Conservation (phyloP, 73 alveolate genomes). For the Symbiodinium natans region DNA sequence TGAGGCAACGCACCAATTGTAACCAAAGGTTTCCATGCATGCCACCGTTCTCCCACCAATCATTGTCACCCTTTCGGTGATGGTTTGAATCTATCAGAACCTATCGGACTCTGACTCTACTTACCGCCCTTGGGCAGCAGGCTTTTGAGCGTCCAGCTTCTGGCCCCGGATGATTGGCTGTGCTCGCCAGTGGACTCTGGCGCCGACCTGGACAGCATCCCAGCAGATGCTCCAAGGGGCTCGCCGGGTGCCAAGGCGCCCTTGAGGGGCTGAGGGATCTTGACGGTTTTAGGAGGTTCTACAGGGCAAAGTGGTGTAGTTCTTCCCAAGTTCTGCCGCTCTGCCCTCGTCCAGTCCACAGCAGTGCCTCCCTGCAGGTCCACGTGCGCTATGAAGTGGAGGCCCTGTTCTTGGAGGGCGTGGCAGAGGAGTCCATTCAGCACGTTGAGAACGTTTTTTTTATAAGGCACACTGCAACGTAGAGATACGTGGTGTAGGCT, state of each 20-base stretch:
- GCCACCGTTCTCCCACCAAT: too few relatives aligned
- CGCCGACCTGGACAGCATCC: slow-evolving; percentile 53
- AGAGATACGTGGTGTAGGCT: background rate
- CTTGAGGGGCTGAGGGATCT: background rate
- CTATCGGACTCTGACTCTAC: too few relatives aligned
- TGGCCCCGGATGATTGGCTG: slow-evolving; percentile 83
- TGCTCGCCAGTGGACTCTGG: slow-evolving; percentile 85
- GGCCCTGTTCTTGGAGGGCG: slow-evolving; percentile 71
- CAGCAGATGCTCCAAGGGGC: slow-evolving; percentile 44
- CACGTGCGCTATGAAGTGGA: slow-evolving; percentile 66
- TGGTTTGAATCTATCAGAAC: too few relatives aligned
- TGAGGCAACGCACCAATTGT: too few relatives aligned
- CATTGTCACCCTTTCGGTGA: too few relatives aligned
- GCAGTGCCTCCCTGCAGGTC: slow-evolving; percentile 7
- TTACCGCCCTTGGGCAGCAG: too few relatives aligned
- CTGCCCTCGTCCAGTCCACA: too few relatives aligned
- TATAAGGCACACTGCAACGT: too few relatives aligned
- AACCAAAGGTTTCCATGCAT: too few relatives aligned
- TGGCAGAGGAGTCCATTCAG: slow-evolving; percentile 29
- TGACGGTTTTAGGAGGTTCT: background rate
- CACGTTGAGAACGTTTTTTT: too few relatives aligned
- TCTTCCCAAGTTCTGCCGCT: too few relatives aligned
- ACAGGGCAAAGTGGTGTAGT: too few relatives aligned
- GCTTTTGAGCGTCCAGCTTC: slow-evolving; percentile 44
- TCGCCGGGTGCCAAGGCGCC: slow-evolving; percentile 66